phyloP scores from a whole-genome alignment of 768 basidiomycete species.

The Cyclocybe aegerita region DNA sequence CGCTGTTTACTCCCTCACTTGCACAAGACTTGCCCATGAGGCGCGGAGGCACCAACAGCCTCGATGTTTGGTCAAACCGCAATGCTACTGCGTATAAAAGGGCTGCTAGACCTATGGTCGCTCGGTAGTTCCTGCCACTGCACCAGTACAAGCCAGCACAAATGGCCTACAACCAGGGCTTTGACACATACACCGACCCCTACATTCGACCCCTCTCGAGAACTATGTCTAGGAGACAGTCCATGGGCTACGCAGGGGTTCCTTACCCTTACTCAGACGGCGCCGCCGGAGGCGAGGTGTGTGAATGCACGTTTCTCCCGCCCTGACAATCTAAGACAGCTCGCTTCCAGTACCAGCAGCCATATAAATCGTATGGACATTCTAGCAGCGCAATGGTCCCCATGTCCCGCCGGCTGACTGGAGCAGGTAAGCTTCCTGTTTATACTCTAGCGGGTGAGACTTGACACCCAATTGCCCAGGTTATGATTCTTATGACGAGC shows the following conservation, averaged over 20 bases:
- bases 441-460: conserved; percentile 1
- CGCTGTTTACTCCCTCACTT: neutral
- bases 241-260: conserved; percentile 34
- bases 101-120: neutral
- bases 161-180: conserved; percentile 24
- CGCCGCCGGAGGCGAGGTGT: conserved; percentile 42
- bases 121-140: conserved; percentile 5
- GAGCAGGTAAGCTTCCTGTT: conserved; percentile 34
- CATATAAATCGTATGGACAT: conserved; percentile 47
- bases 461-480: conserved; percentile 17
- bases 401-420: conserved; percentile 37
- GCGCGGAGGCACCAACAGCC: conserved; percentile 4
- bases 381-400: conserved; percentile 35
- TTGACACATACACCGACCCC: conserved; percentile 22
- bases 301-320: conserved; percentile 9
- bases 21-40: conserved; percentile 13
- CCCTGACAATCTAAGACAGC: conserved; percentile 6
- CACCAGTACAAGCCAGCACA: neutral
- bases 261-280: conserved; percentile 36
- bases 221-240: conserved; percentile 35
- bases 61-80: conserved; percentile 10
- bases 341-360: conserved; percentile 37
- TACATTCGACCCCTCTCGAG: conserved; percentile 22
- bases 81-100: conserved; percentile 22
- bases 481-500: conserved; percentile 57